Evolutionary conservation across 2,329 filamentous ascomycete species (phyloP).

Genomic region (Xylariales sp.): DNA sequence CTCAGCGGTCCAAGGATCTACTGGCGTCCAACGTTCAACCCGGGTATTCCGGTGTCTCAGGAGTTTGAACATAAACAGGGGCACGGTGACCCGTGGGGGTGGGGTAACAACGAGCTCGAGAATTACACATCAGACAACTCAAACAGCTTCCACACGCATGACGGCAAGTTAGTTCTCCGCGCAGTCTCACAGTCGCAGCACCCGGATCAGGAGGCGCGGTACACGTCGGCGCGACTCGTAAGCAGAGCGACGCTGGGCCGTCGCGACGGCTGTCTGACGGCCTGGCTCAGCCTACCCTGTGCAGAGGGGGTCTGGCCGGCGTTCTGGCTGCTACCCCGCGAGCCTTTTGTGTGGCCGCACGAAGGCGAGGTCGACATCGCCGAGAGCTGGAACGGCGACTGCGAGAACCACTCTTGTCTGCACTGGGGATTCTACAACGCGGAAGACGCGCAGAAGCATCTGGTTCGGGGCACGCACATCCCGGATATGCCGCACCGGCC

Average conservation of each 20-base stretch:
- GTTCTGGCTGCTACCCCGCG: slow-evolving; percentile 69
- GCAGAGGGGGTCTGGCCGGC: slow-evolving; percentile 70
- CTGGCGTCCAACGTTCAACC: slow-evolving; percentile 64
- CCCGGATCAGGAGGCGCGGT: slow-evolving; percentile 55
- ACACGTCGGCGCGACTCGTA: slow-evolving; percentile 67
- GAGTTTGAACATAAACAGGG: slow-evolving; percentile 67
- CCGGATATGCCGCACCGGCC: slow-evolving; percentile 60
- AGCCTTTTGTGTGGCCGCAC: slow-evolving; percentile 68
- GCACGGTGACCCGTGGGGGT: slow-evolving; percentile 65
- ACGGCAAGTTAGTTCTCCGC: slow-evolving; percentile 64
- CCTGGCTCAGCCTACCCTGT: slow-evolving; percentile 63
- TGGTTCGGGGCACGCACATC: slow-evolving; percentile 63
- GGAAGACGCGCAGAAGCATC: slow-evolving; percentile 67
- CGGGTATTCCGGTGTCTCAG: slow-evolving; percentile 57
- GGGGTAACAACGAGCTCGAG: slow-evolving; percentile 71
- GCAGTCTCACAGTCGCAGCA: slow-evolving; percentile 56
- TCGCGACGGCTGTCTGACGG: slow-evolving; percentile 64
- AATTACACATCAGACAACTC: slow-evolving; percentile 62
- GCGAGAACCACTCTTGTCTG: slow-evolving; percentile 66
- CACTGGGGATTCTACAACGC: slow-evolving; percentile 69
- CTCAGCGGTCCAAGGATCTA: slow-evolving; percentile 51
- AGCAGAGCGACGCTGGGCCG: slow-evolving; percentile 63
- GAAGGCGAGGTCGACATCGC: slow-evolving; percentile 72
- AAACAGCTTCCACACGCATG: slow-evolving; percentile 66
- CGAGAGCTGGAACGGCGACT: slow-evolving; percentile 70